These are phyloP conservation scores for Metschnikowia matae DNA, from an alignment of 805 yeast species.

Conservation along the genomic window DNA sequence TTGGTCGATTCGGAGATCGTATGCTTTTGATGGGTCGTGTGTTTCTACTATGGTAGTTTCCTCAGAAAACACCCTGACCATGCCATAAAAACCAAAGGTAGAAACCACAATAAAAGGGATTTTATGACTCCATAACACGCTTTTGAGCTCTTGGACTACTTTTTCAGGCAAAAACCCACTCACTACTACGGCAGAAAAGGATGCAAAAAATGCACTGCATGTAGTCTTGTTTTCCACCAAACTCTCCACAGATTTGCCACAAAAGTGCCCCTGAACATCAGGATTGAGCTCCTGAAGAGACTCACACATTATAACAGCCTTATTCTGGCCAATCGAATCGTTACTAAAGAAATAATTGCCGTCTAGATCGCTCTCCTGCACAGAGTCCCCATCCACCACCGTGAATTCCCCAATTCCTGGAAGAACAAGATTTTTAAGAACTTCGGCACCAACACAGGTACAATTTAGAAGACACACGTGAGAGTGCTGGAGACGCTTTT, in stretches of 20 bases:
- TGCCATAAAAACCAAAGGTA: constrained; percentile 64
- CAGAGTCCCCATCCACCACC: constrained; percentile 46
- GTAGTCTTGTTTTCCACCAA: constrained; percentile 5
- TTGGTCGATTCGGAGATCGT: constrained; percentile 60
- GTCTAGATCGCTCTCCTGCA: constrained; percentile 43
- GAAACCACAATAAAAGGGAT: constrained; percentile 54
- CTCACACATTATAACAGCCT: constrained; percentile 36
- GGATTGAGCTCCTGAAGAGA: constrained; percentile 56
- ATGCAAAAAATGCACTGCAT: constrained; percentile 37
- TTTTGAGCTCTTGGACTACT: constrained; percentile 26
- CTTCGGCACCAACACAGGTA: constrained; percentile 58
- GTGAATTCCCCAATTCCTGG: constrained; percentile 68
- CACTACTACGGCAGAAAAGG: constrained; percentile 48
- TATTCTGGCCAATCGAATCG: constrained; percentile 39
- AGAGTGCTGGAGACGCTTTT: constrained; percentile 50
- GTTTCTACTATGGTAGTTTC: constrained; percentile 73
- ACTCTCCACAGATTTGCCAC: constrained; percentile 10
- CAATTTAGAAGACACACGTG: constrained; percentile 61
- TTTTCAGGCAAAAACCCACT: constrained; percentile 24
- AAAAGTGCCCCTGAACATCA: constrained; percentile 44
- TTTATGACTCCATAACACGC: constrained; percentile 36
- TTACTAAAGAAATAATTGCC: constrained; percentile 59
- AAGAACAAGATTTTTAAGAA: constrained; percentile 70
- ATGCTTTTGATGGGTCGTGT: constrained; percentile 57
- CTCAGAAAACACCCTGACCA: constrained; percentile 45